A percentile compares a stretch with the other conserved stretches of the same genome.
phyloP scores from a whole-genome alignment of 805 yeast genomes.

The Candida arabinofermentans region DNA sequence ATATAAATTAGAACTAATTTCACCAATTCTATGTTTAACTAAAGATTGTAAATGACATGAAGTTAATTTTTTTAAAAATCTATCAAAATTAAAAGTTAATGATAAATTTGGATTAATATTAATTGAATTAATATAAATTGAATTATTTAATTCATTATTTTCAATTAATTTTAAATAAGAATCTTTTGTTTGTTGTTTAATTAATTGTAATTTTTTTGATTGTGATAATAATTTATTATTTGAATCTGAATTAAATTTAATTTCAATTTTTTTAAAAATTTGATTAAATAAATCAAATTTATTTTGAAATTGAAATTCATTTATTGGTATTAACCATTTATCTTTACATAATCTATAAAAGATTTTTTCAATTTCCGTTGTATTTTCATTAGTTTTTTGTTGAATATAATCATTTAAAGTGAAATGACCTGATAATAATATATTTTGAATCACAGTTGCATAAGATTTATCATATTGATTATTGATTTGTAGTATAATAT shows the following conservation, averaged over 20 bases:
- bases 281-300: constrained; percentile 29
- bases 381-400: too few relatives aligned
- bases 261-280: constrained; percentile 37
- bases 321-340: constrained; percentile 48
- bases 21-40: constrained; percentile 67
- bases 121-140: constrained; percentile 7
- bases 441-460: constrained; percentile 63
- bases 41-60: constrained; percentile 58
- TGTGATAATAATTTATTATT: constrained; percentile 40
- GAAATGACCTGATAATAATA: constrained; percentile 67
- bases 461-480: constrained; percentile 37
- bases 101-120: constrained; percentile 48
- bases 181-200: constrained; percentile 50
- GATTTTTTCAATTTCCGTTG: constrained; percentile 34
- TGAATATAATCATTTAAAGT: constrained; percentile 47
- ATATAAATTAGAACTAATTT: constrained; percentile 62
- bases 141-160: constrained; percentile 9
- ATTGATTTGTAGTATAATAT: constrained; percentile 55
- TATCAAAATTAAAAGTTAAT: constrained; percentile 56
- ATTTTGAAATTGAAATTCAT: constrained; percentile 28
- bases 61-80: constrained; percentile 67
- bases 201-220: constrained; percentile 53
- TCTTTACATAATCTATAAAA: constrained; percentile 45
- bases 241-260: constrained; percentile 27
- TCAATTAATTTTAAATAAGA: constrained; percentile 18